Base-by-base conservation (phyloP, 192 early-diverging fungal genomes). In the Umbelopsis isabellina region DNA sequence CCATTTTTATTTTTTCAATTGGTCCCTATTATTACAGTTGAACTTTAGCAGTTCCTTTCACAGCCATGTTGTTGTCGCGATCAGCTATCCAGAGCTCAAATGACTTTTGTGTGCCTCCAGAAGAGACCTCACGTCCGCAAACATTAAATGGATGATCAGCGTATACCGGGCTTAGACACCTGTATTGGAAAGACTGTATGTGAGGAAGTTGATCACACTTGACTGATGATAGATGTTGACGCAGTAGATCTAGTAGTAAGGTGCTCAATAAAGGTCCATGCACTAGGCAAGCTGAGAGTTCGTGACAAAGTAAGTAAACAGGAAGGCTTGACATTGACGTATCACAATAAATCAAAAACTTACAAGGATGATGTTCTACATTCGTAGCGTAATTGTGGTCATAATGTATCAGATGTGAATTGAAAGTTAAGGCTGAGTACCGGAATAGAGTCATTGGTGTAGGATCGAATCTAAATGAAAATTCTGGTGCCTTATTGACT, bases 351-450 rank as follows among this genome's bases (percentile, higher is more conserved):
- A n/a, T n/a, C n/a, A n/a, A 16, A 30, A 27, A 44, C 49, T 67
- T 75, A 85, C 88, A 85, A 65, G 88, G 87, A 61, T 93, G 89
- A 33, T 83, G 79, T 72, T 95, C 94, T 6, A 84, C 73, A 11
- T 86, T 74, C 46, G 81, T 85, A 15, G 92, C 86, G 68, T 95
- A 94, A 10, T 72, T 65, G 18, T 84, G 79, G 71, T 97, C 92
- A 79, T 92, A 97, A 72, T 97, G 95, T 52, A 97, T 94, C 30
- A 86, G 84, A 75, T 97, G 94, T 52, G 87, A 87, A 76, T 97
- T 97, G 83, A 93, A 97, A 4, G 92, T 92, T 77, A 96, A 68
- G 27, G 95, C 93, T 25, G 94, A 96, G 78, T 92, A 97, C 35
- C 93, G 80, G 77, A 97, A 97, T 35, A 94, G 76, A 20, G 88